Evolutionary conservation across 768 basidiomycete species (phyloP), one percentile per base, ranked within the genome.

Genomic region (Trametes sanguinea): DNA sequence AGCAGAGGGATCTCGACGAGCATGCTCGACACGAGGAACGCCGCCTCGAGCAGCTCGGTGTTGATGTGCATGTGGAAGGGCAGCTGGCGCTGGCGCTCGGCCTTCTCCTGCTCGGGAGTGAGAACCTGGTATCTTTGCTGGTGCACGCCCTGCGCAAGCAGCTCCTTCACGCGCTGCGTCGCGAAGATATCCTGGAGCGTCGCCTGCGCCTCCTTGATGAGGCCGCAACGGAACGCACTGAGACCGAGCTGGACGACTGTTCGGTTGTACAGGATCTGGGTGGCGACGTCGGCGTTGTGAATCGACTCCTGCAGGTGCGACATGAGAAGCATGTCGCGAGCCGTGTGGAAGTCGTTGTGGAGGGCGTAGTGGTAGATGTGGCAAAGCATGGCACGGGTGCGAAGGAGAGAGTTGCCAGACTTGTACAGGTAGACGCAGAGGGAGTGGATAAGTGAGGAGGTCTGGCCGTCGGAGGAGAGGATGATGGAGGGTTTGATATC

Each of bases 41-140:
- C 97, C 17, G 95, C 95, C 75, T 98, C 97, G 57, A 98, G 80
- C 8, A 99, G 81, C 76, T 98, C 97, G 13, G 97, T 94, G 78
- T 98, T 99, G 77, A 98, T 95, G 76, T 99, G 97, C 90, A 98
- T 92, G 76, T 99, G 97, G 88, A 98, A 99, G 32, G 97, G 97
- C 27, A 99, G 82, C 69, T 98, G 94, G 37, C 97, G 85, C 66
- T 94, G 89, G 67, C 95, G 92, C 75, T 99, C 97, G 2, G 95
- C 88, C 72, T 95, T 92, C 74, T 99, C 97, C 76, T 99, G 97
- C 75, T 99, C 97, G 1, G 94, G 94, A 11, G 90, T 85, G 60
- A 95, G 78, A 8, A 85, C 83, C 67, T 92, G 90, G 81, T 88
- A 96, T 37, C 95, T 86, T 69, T 94, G 92, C 70, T 92, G 90